Percentiles rank a stretch among this genome's conserved stretches.
Conservation (phyloP, 2,329 filamentous ascomycete species). For the Emmonsiellopsis sp. region DNA sequence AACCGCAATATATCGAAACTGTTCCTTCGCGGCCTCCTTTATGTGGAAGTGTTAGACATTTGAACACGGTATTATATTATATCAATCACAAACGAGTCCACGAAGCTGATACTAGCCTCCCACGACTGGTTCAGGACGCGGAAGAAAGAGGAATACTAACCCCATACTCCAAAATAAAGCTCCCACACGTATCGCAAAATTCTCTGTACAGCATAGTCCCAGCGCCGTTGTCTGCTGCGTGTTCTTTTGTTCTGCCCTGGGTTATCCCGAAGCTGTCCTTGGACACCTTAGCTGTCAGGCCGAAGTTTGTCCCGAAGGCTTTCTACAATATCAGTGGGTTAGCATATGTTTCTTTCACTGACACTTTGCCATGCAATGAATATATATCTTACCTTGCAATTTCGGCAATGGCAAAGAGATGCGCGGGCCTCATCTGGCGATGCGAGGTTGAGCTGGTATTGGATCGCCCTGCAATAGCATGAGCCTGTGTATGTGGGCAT, state of each 20-base stretch:
- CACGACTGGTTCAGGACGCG: too few relatives aligned
- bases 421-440: slow-evolving; percentile 42
- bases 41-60: not conserved
- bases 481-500: slow-evolving; percentile 30
- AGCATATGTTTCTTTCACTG: not conserved
- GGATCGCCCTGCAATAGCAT: slow-evolving; percentile 42
- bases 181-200: slow-evolving; percentile 46
- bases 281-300: slow-evolving; percentile 44
- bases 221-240: slow-evolving; percentile 44
- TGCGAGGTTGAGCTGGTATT: slow-evolving; percentile 37
- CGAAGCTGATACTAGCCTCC: too few relatives aligned
- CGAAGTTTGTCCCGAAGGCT: slow-evolving; percentile 44
- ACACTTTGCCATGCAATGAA: not conserved
- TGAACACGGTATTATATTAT: too few relatives aligned
- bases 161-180: slow-evolving; percentile 45
- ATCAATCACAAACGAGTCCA: too few relatives aligned
- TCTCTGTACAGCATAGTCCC: slow-evolving; percentile 40
- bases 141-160: slow-evolving; percentile 17
- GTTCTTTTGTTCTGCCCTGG: slow-evolving; percentile 32
- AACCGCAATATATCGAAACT: slow-evolving; percentile 37
- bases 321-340: slow-evolving; percentile 24
- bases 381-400: slow-evolving; percentile 37
- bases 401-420: slow-evolving; percentile 45
- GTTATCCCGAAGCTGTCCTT: slow-evolving; percentile 35
- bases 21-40: slow-evolving; percentile 24